Evolutionary conservation across 1,139 yeast species (phyloP).

Genomic region (Pichia sp.): DNA sequence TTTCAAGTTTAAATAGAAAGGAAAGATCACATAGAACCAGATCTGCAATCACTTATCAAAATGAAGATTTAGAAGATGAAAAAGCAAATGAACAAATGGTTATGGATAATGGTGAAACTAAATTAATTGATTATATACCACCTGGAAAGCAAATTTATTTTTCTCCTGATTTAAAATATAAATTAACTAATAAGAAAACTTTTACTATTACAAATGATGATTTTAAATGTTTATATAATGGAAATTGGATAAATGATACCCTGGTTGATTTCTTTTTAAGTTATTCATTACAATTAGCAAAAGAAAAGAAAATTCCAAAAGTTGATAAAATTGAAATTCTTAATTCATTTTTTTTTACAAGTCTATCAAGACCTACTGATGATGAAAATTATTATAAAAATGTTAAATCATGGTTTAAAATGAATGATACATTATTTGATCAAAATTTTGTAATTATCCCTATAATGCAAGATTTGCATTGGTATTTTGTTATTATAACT

Average conservation of each 20-base stretch:
- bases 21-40: slow-evolving; percentile 9
- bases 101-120: slow-evolving; percentile 10
- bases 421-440: slow-evolving; percentile 52
- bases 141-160: slow-evolving; percentile 32
- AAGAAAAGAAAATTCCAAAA: slow-evolving; percentile 24
- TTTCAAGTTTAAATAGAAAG: slow-evolving; percentile 10
- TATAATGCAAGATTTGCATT: slow-evolving; percentile 73
- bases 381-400: slow-evolving; percentile 46
- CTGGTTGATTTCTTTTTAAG: slow-evolving; percentile 67
- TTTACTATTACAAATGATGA: slow-evolving; percentile 54
- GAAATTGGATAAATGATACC: slow-evolving; percentile 73
- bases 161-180: slow-evolving; percentile 46
- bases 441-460: slow-evolving; percentile 70
- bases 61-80: slow-evolving; percentile 13
- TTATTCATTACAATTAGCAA: slow-evolving; percentile 41
- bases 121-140: slow-evolving; percentile 23
- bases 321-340: slow-evolving; percentile 54
- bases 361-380: slow-evolving; percentile 36
- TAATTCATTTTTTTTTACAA: slow-evolving; percentile 80
- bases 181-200: slow-evolving; percentile 41
- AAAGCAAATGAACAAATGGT: slow-evolving; percentile 13
- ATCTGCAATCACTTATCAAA: slow-evolving; percentile 8
- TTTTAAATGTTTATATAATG: slow-evolving; percentile 60
- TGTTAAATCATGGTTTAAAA: slow-evolving; percentile 75
- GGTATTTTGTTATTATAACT: slow-evolving; percentile 77